Evolutionary conservation across 2,329 filamentous ascomycete species (phyloP), one percentile per base, ranked within the genome.

Genomic region (Byssothecium circinans): DNA sequence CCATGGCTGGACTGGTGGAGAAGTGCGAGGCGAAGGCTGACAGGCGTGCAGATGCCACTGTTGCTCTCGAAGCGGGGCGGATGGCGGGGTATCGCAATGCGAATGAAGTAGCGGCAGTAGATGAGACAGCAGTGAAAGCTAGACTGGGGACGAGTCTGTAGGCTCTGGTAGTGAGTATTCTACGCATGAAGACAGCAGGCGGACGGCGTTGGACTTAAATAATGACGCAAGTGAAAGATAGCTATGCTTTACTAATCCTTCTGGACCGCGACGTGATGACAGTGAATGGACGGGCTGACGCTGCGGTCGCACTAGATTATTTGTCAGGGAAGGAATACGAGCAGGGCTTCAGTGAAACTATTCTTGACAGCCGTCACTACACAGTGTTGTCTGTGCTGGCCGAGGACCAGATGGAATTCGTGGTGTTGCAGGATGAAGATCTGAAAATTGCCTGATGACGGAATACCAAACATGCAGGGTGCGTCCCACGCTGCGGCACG

Each of bases 1-100:
- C 76, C 78, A 80, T 81, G 57, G 52, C 64, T 49, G 68, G 49
- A 23, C 63, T 52, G 3, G 69, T 65, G 34, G 74, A 76, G 61
- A 79, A 76, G 54, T 79, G 77, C 53, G 76, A 74, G 39, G 74
- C 65, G 41, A 80, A 57, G 35, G 67, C 67, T 40, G 69, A 67
- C 30, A 78, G 66, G 47, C 77, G 73, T 39, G 71, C 58, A 39
- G 70, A 58, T 48, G 75, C 73, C 68, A 75, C 68, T 56, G 64
- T 71, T 50, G 59, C 54, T 58, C 64, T 61, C 49, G 65, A 50
- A 58, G 68, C 56, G 42, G 69, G 64, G 51, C 47, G 50, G 27
- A 61, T 55, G 53, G 67, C 61, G 52, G 70, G 49, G 67, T 57
- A 38, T 34, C 41, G 44, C 45, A 52, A 49, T 41, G 50, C 50